Conservation (phyloP, 1,284 basidiomycete species). For the Trametes polyzona region DNA sequence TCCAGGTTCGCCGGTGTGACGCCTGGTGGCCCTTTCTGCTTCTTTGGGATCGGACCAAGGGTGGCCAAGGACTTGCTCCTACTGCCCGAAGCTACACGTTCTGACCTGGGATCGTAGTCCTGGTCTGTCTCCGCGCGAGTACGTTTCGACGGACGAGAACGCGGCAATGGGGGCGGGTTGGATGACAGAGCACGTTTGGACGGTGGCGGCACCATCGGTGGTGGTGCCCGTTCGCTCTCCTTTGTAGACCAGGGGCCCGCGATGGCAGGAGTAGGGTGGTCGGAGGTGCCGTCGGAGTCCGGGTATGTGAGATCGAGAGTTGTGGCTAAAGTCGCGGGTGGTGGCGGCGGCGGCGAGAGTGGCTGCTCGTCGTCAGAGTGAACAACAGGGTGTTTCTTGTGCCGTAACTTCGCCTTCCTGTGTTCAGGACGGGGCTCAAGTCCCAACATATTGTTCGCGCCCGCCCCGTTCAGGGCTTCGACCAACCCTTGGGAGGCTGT, state of each 20-base stretch:
- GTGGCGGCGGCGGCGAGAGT: neutral
- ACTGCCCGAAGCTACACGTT: neutral
- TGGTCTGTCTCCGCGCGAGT: neutral
- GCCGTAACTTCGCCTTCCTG: neutral
- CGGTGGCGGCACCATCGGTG: neutral
- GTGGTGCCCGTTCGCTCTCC: neutral
- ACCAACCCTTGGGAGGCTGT: neutral
- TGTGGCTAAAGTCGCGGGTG: neutral
- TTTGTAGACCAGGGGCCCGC: too few species aligned
- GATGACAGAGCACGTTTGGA: too few species aligned
- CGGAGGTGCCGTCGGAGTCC: neutral
- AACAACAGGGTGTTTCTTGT: neutral
- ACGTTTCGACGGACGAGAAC: neutral
- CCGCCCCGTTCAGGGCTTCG: neutral
- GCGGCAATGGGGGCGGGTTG: neutral
- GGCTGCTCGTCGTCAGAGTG: neutral
- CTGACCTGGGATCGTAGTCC: neutral
- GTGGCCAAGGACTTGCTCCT: neutral
- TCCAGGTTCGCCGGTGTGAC: neutral
- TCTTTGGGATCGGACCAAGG: neutral
- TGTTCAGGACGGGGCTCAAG: too few species aligned
- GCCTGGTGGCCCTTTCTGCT: conserved; percentile 5
- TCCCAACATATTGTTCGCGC: neutral
- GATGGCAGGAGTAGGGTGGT: too few species aligned
- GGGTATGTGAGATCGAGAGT: neutral